Evolutionary conservation across 495 filamentous ascomycete genomes (phyloP).

Genomic region (Penicillium lividum): DNA sequence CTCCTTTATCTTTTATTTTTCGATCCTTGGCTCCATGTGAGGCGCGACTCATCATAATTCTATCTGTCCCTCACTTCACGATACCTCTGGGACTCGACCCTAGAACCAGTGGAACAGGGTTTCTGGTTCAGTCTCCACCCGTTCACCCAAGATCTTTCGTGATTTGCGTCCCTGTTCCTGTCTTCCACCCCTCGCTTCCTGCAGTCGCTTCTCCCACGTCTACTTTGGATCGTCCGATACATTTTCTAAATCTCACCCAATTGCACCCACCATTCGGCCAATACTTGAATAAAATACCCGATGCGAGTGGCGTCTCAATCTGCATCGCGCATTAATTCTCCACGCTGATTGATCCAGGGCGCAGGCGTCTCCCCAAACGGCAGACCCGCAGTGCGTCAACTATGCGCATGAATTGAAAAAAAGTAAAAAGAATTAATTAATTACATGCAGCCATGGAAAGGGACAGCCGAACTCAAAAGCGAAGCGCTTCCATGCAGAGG

Average conservation of each 20-base stretch:
- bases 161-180: slow-evolving; percentile 16
- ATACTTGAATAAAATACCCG: slow-evolving; percentile 21
- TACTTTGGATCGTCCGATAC: slow-evolving; percentile 20
- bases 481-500: slow-evolving; percentile 27
- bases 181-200: slow-evolving; percentile 30
- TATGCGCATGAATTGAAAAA: slow-evolving; percentile 27
- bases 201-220: slow-evolving; percentile 13
- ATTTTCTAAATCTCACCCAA: slow-evolving; percentile 21
- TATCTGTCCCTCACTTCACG: slow-evolving; percentile 22
- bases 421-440: slow-evolving; percentile 13
- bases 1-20: neutral
- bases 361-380: slow-evolving; percentile 22
- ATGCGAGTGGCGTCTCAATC: slow-evolving; percentile 21
- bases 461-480: slow-evolving; percentile 31
- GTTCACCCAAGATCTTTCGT: slow-evolving; percentile 17
- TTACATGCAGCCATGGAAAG: slow-evolving; percentile 28
- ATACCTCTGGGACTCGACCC: slow-evolving; percentile 13
- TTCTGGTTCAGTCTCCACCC: slow-evolving; percentile 16
- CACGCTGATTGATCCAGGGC: slow-evolving; percentile 22
- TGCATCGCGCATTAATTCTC: slow-evolving; percentile 3
- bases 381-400: slow-evolving; percentile 34
- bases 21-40: slow-evolving; percentile 14
- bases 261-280: slow-evolving; percentile 3
- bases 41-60: slow-evolving; percentile 37
- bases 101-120: slow-evolving; percentile 15